Base-by-base conservation (phyloP, 306 rosid genomes). In the Rosa lucieae region DNA sequence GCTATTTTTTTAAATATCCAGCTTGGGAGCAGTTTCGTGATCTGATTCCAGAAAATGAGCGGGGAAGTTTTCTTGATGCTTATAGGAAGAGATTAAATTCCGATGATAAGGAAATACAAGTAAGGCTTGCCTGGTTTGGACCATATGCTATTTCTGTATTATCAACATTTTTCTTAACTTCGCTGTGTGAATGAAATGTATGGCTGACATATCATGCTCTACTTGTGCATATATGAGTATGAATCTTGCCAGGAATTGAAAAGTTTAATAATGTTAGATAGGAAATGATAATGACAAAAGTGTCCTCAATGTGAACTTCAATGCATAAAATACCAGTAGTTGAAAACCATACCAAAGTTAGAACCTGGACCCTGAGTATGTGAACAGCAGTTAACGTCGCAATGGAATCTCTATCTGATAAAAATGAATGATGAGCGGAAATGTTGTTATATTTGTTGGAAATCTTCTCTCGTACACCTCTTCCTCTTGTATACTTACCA, bases 21-120 rank as follows among this genome's bases (percentile, higher is more conserved):
- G 99, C 95, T 70, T 95, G 98, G 99, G 98, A 95, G 84, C 86
- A 91, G 40, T 95, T 95, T 83, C 85, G 92, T 79, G 99, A 95
- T 85, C 89, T 92, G 39, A 95, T 95, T 78, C 97, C 97, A 20
- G 97, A 91, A 73, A 87, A 76, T 76, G 99, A 92, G 82, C 90
- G 93, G 59, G 94, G 86, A 42, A 84, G 94, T 84, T 89, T 95
- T 53, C 37, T 91, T 46, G 87, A 89, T 61, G 98, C 99, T 56
- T 95, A 95, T 86, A 56, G 77, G 74, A 95, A 91, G 92, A 89
- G 98, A 83, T 83, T 95, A 77, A 95, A 90, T 84, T 95, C 98
- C 18, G 87, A 83, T 75, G 88, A 92, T 83, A 81, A 86, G 79
- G 88, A 92, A 82, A 89, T 85, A 66, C 97, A 92, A 88, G 99